These are phyloP conservation scores for Boletus sp. DNA, from an alignment of 768 basidiomycete species.

Conservation along the genomic window DNA sequence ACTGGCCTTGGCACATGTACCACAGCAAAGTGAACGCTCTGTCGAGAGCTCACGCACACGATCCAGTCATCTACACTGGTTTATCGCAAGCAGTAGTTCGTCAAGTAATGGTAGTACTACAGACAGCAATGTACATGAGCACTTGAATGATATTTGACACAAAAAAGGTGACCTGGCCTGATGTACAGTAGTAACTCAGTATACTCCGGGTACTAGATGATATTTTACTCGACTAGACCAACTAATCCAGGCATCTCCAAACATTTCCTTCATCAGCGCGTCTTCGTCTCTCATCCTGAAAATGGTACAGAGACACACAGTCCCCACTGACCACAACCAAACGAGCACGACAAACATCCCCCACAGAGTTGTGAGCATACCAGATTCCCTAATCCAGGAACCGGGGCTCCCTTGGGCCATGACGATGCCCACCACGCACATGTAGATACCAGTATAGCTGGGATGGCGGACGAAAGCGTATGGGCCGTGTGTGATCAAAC, in stretches of 20 bases:
- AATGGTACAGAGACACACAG: neutral
- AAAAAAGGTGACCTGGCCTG: neutral
- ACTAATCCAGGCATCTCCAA: constrained; percentile 3
- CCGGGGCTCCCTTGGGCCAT: neutral
- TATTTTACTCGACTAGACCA: constrained; percentile 5
- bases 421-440: neutral
- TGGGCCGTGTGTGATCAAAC: neutral
- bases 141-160: too few species aligned
- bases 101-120: too few species aligned
- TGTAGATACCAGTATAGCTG: neutral
- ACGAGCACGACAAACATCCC: neutral
- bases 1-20: neutral
- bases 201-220: constrained; percentile 3
- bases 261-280: constrained; percentile 2
- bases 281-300: constrained; percentile 6
- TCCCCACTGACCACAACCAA: neutral
- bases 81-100: neutral
- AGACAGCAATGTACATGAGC: too few species aligned
- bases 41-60: neutral
- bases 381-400: constrained; percentile 7
- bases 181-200: neutral
- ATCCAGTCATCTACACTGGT: neutral
- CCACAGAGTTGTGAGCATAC: neutral
- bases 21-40: neutral
- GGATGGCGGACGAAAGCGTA: constrained; percentile 5